phyloP scores from a whole-genome alignment of 169 alveolate genomes.

The Amoebophrya sp. region DNA sequence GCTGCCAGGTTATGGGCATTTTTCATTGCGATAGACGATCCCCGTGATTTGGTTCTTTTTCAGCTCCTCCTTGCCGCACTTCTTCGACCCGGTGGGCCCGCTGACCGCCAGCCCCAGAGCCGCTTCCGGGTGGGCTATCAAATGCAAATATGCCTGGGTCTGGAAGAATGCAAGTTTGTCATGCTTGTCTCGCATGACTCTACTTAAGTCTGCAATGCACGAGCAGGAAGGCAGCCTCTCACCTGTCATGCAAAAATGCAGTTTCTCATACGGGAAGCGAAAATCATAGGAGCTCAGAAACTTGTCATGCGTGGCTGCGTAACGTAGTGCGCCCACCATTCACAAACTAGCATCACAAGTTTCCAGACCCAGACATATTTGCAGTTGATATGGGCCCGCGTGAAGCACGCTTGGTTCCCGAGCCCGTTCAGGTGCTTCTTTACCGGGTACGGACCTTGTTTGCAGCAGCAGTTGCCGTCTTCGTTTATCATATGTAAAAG shows the following conservation, averaged over 20 bases:
- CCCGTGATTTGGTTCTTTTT: too few species aligned
- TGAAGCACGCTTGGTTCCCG: neutral
- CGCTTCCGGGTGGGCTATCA: too few species aligned
- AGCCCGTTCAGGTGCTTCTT: neutral
- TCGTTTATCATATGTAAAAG: too few species aligned
- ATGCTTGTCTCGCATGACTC: too few species aligned
- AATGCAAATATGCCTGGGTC: too few species aligned
- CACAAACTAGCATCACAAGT: neutral
- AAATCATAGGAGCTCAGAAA: neutral
- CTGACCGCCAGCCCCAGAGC: too few species aligned
- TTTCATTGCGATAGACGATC: too few species aligned
- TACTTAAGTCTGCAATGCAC: too few species aligned
- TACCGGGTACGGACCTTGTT: neutral
- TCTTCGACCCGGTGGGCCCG: too few species aligned
- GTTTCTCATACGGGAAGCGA: neutral
- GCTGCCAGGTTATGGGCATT: too few species aligned
- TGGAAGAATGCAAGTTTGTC: too few species aligned
- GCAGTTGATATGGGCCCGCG: neutral
- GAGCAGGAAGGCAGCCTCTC: neutral
- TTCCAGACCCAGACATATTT: neutral
- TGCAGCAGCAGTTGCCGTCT: slow-evolving; percentile 9
- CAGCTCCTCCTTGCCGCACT: too few species aligned
- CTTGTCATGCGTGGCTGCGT: neutral
- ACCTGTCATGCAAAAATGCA: neutral
- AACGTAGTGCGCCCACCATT: neutral